These are phyloP conservation scores for Ganoderma sinense DNA, from an alignment of 1,284 basidiomycete genomes.

Conservation along the genomic window DNA sequence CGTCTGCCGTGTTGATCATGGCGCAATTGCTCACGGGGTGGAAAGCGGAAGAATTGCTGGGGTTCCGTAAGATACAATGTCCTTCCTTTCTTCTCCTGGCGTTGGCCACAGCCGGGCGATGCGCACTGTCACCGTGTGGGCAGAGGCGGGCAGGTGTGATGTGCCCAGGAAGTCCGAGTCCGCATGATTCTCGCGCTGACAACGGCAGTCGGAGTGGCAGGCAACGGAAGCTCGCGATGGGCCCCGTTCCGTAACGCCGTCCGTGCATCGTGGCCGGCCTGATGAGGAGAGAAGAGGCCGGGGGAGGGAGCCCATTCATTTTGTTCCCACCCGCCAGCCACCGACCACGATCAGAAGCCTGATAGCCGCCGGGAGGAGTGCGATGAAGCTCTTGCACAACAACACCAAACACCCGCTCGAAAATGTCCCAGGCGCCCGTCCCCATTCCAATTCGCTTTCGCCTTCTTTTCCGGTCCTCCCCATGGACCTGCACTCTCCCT, in stretches of 20 bases:
- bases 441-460: slow-evolving; percentile 19
- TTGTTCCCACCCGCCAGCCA: slow-evolving; percentile 19
- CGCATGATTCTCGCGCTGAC: slow-evolving; percentile 18
- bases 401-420: slow-evolving; percentile 34
- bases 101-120: slow-evolving; percentile 7
- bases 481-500: slow-evolving; percentile 35
- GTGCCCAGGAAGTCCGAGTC: slow-evolving; percentile 3
- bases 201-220: slow-evolving; percentile 16
- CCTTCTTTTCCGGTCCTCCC: slow-evolving; percentile 6
- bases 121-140: slow-evolving; percentile 10
- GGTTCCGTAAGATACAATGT: neutral
- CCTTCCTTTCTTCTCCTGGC: neutral
- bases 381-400: slow-evolving; percentile 34
- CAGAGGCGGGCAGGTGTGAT: slow-evolving; percentile 9
- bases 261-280: slow-evolving; percentile 19
- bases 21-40: neutral
- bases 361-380: slow-evolving; percentile 32
- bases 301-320: slow-evolving; percentile 21
- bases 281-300: slow-evolving; percentile 27
- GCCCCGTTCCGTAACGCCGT: slow-evolving; percentile 17
- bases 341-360: slow-evolving; percentile 26
- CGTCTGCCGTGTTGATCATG: neutral
- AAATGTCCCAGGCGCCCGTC: slow-evolving; percentile 28
- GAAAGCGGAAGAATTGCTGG: slow-evolving; percentile 2
- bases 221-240: slow-evolving; percentile 7